phyloP scores from a whole-genome alignment of 1,284 basidiomycete species.

The Coniferiporia weirii region DNA sequence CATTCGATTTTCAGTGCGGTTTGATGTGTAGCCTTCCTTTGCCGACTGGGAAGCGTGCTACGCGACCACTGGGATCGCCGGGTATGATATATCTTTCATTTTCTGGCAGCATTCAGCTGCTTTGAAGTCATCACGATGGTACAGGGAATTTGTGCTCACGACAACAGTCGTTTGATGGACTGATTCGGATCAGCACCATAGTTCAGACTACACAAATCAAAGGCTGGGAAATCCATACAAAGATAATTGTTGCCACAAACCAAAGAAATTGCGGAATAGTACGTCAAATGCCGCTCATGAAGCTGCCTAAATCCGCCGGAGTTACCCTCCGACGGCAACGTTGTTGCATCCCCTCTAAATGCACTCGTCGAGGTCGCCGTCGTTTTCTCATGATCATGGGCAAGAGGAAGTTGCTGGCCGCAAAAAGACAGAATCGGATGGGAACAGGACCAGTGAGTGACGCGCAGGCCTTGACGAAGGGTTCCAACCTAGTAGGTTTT shows the following conservation, averaged over 20 bases:
- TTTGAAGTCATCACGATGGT: neutral
- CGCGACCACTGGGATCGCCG: too few species aligned
- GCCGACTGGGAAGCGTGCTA: too few species aligned
- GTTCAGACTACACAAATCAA: neutral
- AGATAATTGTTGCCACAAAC: too few species aligned
- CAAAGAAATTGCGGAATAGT: neutral
- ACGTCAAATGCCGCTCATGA: neutral
- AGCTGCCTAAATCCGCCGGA: conserved; percentile 9
- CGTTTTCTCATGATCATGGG: conserved; percentile 9
- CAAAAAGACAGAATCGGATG: neutral
- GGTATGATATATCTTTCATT: neutral
- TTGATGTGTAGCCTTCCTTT: too few species aligned
- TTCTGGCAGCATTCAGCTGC: too few species aligned
- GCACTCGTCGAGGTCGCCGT: neutral
- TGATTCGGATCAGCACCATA: conserved; percentile 7
- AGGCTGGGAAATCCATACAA: neutral
- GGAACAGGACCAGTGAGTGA: neutral
- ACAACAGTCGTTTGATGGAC: conserved; percentile 2
- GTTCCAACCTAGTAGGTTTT: too few species aligned
- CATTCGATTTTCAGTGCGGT: too few species aligned
- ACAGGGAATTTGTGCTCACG: neutral
- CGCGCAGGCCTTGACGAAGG: too few species aligned
- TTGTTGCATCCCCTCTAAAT: neutral
- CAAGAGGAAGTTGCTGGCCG: neutral
- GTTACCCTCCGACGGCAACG: neutral